A percentile compares a stretch with the other conserved stretches of the same genome.
These are phyloP conservation scores for Trametes sp. DNA, from an alignment of 1,284 basidiomycete species.

Conservation along the genomic window DNA sequence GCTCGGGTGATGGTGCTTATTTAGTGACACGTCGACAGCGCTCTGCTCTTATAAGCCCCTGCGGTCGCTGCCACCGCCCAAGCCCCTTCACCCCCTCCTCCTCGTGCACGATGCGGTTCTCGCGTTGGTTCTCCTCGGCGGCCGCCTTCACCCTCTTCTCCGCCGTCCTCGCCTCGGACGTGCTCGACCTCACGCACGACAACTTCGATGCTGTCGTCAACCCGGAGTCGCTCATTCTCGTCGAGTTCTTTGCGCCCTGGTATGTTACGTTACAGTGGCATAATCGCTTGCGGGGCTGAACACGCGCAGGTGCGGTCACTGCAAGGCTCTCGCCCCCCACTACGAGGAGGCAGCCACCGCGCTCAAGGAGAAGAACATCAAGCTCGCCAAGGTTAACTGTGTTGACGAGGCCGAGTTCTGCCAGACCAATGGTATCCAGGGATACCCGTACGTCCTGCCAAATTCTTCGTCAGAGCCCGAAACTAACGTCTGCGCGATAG, in stretches of 20 bases:
- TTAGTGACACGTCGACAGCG: slow-evolving; percentile 35
- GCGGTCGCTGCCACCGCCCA: slow-evolving; percentile 23
- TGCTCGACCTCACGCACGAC: slow-evolving; percentile 75
- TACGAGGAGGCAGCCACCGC: slow-evolving; percentile 96
- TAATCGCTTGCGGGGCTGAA: slow-evolving; percentile 12
- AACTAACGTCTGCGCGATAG: slow-evolving; percentile 52
- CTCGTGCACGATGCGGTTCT: slow-evolving; percentile 66
- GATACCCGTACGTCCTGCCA: slow-evolving; percentile 81
- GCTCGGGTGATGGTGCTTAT: slow-evolving; percentile 29
- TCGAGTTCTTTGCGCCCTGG: slow-evolving; percentile 98
- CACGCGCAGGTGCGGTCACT: slow-evolving; percentile 81
- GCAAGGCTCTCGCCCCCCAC: slow-evolving; percentile 91
- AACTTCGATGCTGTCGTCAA: slow-evolving; percentile 79
- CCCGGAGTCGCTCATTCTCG: slow-evolving; percentile 82
- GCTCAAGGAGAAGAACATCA: slow-evolving; percentile 90
- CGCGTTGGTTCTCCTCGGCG: slow-evolving; percentile 56
- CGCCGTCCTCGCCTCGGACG: slow-evolving; percentile 76
- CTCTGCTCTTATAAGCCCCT: slow-evolving; percentile 29
- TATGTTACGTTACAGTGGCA: slow-evolving; percentile 40
- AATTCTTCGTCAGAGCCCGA: too few relatives aligned
- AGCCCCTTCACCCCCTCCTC: slow-evolving; percentile 25
- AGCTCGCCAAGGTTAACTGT: slow-evolving; percentile 96
- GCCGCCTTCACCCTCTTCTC: slow-evolving; percentile 63
- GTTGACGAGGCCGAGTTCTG: slow-evolving; percentile 90
- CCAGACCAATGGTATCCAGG: slow-evolving; percentile 83